These are phyloP conservation scores for Tranzscheliella williamsii DNA, from an alignment of 1,284 basidiomycete genomes.

Conservation along the genomic window DNA sequence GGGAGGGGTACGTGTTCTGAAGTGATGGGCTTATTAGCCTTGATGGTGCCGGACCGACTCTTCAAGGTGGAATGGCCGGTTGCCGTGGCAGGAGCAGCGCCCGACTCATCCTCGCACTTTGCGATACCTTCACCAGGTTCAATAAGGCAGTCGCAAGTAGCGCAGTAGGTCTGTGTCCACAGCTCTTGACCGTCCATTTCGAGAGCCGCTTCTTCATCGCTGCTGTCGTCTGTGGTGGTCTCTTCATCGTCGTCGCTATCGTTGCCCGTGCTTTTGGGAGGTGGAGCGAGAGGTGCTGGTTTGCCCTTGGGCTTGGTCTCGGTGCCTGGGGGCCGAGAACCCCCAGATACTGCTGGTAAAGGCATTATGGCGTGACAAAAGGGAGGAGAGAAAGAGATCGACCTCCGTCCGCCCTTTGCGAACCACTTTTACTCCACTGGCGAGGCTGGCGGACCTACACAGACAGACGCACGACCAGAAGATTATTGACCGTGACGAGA, in stretches of 20 bases:
- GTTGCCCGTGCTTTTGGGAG: neutral
- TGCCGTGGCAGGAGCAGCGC: slow-evolving; percentile 2
- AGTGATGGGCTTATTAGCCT: slow-evolving; percentile 13
- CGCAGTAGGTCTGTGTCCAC: slow-evolving; percentile 51
- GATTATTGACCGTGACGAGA: no score
- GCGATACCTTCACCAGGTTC: slow-evolving; percentile 47
- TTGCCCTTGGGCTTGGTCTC: slow-evolving; percentile 17
- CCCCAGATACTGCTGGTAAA: neutral
- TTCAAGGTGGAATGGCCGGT: slow-evolving; percentile 28
- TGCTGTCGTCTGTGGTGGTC: slow-evolving; percentile 31
- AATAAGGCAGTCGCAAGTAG: slow-evolving; percentile 53
- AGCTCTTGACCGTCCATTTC: slow-evolving; percentile 56
- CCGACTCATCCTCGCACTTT: slow-evolving; percentile 1
- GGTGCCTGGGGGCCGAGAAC: neutral
- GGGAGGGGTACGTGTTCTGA: slow-evolving; percentile 10
- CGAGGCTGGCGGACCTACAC: no score
- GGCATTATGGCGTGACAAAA: neutral
- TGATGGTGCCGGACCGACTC: slow-evolving; percentile 45
- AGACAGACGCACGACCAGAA: no score
- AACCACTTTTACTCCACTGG: no score
- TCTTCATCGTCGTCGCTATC: slow-evolving; percentile 27
- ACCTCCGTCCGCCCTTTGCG: no score
- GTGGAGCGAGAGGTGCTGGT: neutral
- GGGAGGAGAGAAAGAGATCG: neutral
- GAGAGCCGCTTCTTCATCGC: slow-evolving; percentile 43